Evolutionary conservation across 2,329 filamentous ascomycete species (phyloP).

Genomic region (Alternaria viburni): DNA sequence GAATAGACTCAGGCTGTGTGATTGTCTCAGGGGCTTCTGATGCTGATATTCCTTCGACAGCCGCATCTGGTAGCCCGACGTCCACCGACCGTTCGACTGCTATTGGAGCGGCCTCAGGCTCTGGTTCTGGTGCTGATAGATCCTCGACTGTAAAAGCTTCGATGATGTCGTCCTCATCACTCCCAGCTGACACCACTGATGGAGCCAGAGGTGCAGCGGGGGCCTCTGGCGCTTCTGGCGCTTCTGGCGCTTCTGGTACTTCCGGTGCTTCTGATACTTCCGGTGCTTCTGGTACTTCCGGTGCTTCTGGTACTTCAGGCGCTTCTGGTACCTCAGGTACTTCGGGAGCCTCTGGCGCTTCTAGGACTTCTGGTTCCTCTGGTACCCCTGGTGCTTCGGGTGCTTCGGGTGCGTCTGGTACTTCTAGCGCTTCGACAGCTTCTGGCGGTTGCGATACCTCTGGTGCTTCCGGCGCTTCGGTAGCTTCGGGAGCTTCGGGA

Average conservation of each 20-base stretch:
- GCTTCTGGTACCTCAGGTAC: neutral
- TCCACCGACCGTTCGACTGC: neutral
- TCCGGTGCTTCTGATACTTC: neutral
- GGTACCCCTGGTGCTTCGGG: neutral
- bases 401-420: neutral
- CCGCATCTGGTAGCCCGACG: slow-evolving; percentile 10
- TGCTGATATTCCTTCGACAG: slow-evolving; percentile 3
- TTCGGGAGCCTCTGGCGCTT: neutral
- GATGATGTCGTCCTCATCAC: neutral
- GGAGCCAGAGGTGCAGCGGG: slow-evolving; percentile 1
- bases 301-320: neutral
- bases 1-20: neutral
- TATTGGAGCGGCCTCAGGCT: neutral
- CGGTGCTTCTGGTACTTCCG: neutral
- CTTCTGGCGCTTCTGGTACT: neutral
- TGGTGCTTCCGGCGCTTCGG: neutral
- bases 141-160: neutral
- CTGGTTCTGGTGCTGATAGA: neutral
- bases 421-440: neutral
- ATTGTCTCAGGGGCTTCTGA: neutral
- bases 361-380: neutral
- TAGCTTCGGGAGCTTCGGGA: neutral
- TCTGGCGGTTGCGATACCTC: neutral
- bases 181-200: neutral
- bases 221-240: neutral